These are phyloP conservation scores for Acanthamoeba lugdunensis DNA, from an alignment of 208 protist species.

Conservation along the genomic window DNA sequence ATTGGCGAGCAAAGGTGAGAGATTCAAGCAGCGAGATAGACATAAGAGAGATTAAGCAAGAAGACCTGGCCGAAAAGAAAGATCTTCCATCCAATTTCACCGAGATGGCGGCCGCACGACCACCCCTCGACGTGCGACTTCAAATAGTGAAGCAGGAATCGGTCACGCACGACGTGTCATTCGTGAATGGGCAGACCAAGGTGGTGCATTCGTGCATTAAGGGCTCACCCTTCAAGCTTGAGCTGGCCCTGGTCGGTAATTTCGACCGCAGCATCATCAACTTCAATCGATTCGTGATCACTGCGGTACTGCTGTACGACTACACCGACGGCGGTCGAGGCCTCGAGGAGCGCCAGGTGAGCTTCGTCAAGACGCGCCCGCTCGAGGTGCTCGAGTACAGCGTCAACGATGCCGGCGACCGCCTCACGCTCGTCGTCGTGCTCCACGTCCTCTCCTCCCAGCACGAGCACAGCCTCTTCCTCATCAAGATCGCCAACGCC, in stretches of 20 bases:
- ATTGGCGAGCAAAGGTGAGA: background rate
- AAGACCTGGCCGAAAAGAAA: background rate
- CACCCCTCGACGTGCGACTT: conserved; percentile 24
- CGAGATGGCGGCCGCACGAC: background rate
- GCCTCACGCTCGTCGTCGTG: background rate
- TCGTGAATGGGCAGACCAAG: conserved; percentile 45
- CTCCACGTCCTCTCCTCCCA: conserved; percentile 12
- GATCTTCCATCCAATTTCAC: too few relatives aligned
- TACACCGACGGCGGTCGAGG: background rate
- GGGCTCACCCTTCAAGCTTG: conserved; percentile 33
- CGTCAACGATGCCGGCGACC: conserved; percentile 26
- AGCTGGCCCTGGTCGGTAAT: conserved; percentile 25
- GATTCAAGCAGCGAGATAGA: background rate
- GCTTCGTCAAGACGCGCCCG: conserved; percentile 33
- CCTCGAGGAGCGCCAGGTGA: conserved; percentile 27
- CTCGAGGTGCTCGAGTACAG: conserved; percentile 48
- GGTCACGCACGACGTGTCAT: conserved; percentile 29
- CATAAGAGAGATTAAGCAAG: background rate
- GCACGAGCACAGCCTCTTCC: conserved; percentile 52
- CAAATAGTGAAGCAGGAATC: conserved; percentile 33
- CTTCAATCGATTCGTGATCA: conserved; percentile 41
- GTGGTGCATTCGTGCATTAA: conserved; percentile 45
- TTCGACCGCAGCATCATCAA: conserved; percentile 12
- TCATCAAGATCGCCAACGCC: conserved; percentile 50
- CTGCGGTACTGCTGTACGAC: conserved; percentile 23